Conservation (phyloP, 75 land plant species). For the Cryptomeria japonica region DNA sequence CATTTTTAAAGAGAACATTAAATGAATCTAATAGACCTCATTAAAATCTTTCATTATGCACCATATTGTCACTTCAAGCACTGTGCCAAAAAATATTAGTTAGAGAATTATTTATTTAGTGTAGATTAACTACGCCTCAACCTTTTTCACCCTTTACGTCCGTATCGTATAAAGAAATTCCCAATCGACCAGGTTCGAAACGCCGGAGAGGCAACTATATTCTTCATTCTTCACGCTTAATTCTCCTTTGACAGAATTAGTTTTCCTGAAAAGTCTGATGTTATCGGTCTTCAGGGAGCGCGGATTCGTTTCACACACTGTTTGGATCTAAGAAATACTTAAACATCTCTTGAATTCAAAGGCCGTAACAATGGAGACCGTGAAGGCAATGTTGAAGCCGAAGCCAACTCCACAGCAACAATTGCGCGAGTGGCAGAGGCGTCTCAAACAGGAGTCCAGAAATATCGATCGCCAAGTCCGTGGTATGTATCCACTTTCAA, state of each 20-base stretch:
- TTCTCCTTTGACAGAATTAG: not conserved
- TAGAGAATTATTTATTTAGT: no score
- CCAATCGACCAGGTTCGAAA: not conserved
- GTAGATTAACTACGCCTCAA: no score
- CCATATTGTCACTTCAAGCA: no score
- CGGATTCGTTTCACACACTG: not conserved
- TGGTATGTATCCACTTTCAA: conserved; percentile 33
- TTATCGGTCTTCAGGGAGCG: not conserved
- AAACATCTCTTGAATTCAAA: not conserved
- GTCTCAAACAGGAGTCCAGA: conserved; percentile 85
- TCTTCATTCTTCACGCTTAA: not conserved
- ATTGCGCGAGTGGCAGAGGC: conserved; percentile 93
- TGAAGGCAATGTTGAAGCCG: conserved; percentile 72
- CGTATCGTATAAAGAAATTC: not conserved
- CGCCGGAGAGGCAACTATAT: not conserved
- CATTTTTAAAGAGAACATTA: no score
- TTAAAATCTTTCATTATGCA: no score
- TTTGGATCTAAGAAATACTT: not conserved
- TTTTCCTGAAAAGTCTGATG: not conserved
- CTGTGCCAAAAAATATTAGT: no score
- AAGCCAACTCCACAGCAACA: conserved; percentile 81
- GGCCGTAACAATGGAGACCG: conserved; percentile 55
- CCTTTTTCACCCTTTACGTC: no score
- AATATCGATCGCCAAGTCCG: conserved; percentile 94
- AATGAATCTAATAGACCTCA: no score